These are phyloP conservation scores for Calonectria honghensis DNA, from an alignment of 2,329 filamentous ascomycete genomes.

Conservation along the genomic window DNA sequence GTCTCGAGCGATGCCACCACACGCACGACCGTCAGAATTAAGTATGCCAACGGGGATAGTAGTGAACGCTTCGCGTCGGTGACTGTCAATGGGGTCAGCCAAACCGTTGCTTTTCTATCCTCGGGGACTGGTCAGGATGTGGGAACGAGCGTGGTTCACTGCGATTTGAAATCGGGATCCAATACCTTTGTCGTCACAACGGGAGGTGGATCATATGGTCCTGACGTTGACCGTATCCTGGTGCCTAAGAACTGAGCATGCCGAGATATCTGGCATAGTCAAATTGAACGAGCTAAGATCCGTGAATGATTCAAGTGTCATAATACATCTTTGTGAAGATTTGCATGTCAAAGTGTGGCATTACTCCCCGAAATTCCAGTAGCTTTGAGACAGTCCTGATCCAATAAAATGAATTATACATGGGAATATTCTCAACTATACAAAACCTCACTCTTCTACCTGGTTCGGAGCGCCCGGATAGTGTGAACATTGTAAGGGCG, in stretches of 20 bases:
- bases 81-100: conserved; percentile 24
- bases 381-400: too few relatives aligned
- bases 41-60: conserved; percentile 25
- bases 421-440: too few relatives aligned
- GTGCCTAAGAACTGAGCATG: conserved; percentile 12
- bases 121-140: conserved; percentile 11
- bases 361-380: neutral
- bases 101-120: conserved; percentile 23
- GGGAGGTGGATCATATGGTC: conserved; percentile 23
- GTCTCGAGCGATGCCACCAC: conserved; percentile 45
- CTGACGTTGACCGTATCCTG: conserved; percentile 32
- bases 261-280: neutral
- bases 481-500: too few relatives aligned
- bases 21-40: conserved; percentile 26
- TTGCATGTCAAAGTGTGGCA: neutral
- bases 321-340: neutral
- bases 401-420: too few relatives aligned
- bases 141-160: conserved; percentile 32
- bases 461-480: too few relatives aligned
- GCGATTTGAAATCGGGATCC: conserved; percentile 22
- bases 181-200: conserved; percentile 30
- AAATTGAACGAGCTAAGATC: neutral
- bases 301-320: neutral
- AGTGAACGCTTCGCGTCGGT: conserved; percentile 20
- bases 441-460: too few relatives aligned